phyloP scores from a whole-genome alignment of 192 early-diverging fungal genomes.

The Coemansia sp. region DNA sequence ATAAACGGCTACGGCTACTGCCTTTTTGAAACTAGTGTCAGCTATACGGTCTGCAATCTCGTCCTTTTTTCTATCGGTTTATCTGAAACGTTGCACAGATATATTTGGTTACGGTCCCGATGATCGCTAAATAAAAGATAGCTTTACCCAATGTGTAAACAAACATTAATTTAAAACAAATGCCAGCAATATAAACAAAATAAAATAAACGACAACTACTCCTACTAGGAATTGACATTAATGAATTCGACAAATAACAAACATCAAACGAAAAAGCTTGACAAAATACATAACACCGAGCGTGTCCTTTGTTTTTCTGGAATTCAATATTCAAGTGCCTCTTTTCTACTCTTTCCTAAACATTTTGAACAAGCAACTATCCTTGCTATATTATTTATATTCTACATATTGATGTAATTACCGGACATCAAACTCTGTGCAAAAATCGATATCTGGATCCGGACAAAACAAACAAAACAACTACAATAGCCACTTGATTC shows the following conservation, averaged over 20 bases:
- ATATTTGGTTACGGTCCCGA: conserved; percentile 2
- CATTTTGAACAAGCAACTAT: neutral
- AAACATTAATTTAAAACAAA: neutral
- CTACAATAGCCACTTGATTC: neutral
- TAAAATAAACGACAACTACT: neutral
- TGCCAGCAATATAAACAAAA: neutral
- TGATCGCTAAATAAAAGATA: neutral
- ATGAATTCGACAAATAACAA: neutral
- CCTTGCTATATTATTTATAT: neutral
- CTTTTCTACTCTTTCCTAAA: neutral
- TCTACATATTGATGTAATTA: neutral
- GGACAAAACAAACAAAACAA: conserved; percentile 2
- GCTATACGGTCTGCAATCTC: neutral
- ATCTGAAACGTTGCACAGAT: neutral
- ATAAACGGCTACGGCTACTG: neutral
- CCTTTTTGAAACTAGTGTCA: neutral
- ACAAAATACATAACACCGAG: neutral
- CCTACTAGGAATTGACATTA: neutral
- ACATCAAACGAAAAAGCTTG: neutral
- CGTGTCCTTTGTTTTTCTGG: neutral
- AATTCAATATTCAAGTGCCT: neutral
- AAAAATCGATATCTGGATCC: neutral
- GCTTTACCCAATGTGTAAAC: neutral
- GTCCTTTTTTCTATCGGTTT: neutral
- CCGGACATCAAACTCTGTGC: neutral